Conservation (phyloP, 1,284 basidiomycete species). For the Apiotrichum gamsii region DNA sequence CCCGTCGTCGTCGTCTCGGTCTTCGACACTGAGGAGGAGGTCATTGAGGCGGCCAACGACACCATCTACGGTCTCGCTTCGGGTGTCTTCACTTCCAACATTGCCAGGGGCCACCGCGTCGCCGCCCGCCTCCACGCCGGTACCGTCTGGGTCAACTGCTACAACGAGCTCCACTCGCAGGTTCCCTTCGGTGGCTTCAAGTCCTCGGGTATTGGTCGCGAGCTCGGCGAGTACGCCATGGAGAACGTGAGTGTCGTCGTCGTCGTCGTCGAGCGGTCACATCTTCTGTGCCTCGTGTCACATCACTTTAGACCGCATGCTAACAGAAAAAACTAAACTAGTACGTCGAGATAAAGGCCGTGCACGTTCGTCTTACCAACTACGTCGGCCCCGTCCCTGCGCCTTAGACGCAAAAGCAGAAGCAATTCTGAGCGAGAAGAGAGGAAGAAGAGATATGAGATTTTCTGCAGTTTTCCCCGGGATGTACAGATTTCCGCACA, state of each 20-base stretch:
- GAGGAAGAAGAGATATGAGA: too few species aligned
- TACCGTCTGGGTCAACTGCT: constrained; percentile 61
- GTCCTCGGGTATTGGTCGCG: constrained; percentile 26
- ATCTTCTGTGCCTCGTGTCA: too few species aligned
- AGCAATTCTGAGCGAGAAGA: too few species aligned
- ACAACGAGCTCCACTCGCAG: constrained; percentile 59
- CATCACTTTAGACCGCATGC: neutral
- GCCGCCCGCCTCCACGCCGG: constrained; percentile 76
- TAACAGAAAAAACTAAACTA: constrained; percentile 52
- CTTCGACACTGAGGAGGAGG: constrained; percentile 72
- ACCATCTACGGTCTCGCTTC: constrained; percentile 80
- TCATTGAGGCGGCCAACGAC: constrained; percentile 74
- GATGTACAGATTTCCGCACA: too few species aligned
- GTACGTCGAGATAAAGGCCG: constrained; percentile 77
- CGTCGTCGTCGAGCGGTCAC: constrained; percentile 5
- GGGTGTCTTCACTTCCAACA: constrained; percentile 74
- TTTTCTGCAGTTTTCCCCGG: too few species aligned
- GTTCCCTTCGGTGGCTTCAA: constrained; percentile 87
- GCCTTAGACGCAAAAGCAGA: too few species aligned
- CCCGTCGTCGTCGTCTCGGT: constrained; percentile 54
- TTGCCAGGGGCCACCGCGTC: constrained; percentile 66
- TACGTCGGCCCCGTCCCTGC: constrained; percentile 15
- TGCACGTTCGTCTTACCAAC: constrained; percentile 62
- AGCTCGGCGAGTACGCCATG: constrained; percentile 67
- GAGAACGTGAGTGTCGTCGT: constrained; percentile 27